A percentile compares a stretch with the other conserved stretches of the same genome.
phyloP scores from a whole-genome alignment of 257 asterid species.

The Sherardia arvensis region DNA sequence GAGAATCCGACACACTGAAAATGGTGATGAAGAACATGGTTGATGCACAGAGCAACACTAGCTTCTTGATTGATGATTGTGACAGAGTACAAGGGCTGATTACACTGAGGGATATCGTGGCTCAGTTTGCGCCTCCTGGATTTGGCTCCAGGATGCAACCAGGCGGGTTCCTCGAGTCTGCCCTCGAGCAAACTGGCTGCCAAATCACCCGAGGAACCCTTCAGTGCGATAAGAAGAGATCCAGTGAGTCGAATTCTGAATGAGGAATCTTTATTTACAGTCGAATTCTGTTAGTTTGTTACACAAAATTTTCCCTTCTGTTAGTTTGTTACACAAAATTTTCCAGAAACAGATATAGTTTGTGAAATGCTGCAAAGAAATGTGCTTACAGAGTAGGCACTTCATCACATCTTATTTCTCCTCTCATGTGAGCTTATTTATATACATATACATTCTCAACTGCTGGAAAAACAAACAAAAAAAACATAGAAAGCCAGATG shows the following conservation, averaged over 20 bases:
- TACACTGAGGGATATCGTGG: slow-evolving; percentile 3
- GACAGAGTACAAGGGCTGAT: slow-evolving; percentile 7
- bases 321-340: too few relatives aligned
- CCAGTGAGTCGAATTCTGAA: neutral
- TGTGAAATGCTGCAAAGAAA: neutral
- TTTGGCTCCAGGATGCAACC: slow-evolving; percentile 9
- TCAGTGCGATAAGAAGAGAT: neutral
- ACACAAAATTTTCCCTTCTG: too few relatives aligned
- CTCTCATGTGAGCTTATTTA: neutral
- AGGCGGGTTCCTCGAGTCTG: slow-evolving; percentile 11
- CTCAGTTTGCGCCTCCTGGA: slow-evolving; percentile 15
- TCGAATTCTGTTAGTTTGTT: too few relatives aligned
- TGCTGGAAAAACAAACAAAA: too few relatives aligned
- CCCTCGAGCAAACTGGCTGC: slow-evolving; percentile 14
- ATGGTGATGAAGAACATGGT: slow-evolving; percentile 6
- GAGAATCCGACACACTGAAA: slow-evolving; percentile 8
- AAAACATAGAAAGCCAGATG: neutral
- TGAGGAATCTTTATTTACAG: too few relatives aligned
- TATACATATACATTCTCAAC: neutral
- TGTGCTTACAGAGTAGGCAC: neutral
- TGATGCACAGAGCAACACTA: neutral
- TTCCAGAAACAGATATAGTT: too few relatives aligned
- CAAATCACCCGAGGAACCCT: neutral
- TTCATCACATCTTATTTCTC: too few relatives aligned
- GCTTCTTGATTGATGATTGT: slow-evolving; percentile 9